These are phyloP conservation scores for Veloboletus limbatus DNA, from an alignment of 1,284 basidiomycete species.

Conservation along the genomic window DNA sequence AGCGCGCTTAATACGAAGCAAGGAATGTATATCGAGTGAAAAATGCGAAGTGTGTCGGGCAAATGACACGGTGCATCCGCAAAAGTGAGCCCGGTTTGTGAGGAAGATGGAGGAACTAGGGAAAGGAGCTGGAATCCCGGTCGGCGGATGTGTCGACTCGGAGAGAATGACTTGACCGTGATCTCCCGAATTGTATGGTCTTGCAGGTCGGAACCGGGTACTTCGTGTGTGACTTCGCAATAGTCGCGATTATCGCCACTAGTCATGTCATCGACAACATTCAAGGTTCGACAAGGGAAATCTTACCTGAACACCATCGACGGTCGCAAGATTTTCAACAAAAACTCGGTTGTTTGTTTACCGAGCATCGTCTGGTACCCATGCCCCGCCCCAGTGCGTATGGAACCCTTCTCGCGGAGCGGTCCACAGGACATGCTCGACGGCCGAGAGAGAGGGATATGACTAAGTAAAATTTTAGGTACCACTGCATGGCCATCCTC, in stretches of 20 bases:
- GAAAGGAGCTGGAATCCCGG: constrained; percentile 89
- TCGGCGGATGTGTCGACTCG: constrained; percentile 66
- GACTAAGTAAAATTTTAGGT: constrained; percentile 69
- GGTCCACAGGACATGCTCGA: constrained; percentile 75
- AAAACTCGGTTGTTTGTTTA: constrained; percentile 68
- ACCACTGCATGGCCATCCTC: constrained; percentile 10
- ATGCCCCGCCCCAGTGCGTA: constrained; percentile 71
- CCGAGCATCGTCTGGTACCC: constrained; percentile 85
- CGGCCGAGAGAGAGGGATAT: constrained; percentile 79
- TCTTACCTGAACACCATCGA: constrained; percentile 68
- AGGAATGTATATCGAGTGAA: constrained; percentile 53
- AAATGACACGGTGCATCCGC: constrained; percentile 60
- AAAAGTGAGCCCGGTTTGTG: constrained; percentile 20
- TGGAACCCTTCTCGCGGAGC: constrained; percentile 67
- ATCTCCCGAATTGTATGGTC: constrained; percentile 54
- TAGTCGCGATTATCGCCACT: constrained; percentile 91
- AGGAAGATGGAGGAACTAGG: constrained; percentile 45
- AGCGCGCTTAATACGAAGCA: constrained; percentile 27
- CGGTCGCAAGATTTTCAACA: constrained; percentile 66
- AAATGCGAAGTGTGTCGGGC: constrained; percentile 67
- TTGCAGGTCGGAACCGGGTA: constrained; percentile 25
- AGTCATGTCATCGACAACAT: constrained; percentile 7
- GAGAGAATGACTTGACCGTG: constrained; percentile 82
- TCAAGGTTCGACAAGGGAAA: neutral
- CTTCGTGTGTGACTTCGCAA: constrained; percentile 67